Conservation (phyloP, 108 stramenopile genomes). For the Nitzschia sp. region DNA sequence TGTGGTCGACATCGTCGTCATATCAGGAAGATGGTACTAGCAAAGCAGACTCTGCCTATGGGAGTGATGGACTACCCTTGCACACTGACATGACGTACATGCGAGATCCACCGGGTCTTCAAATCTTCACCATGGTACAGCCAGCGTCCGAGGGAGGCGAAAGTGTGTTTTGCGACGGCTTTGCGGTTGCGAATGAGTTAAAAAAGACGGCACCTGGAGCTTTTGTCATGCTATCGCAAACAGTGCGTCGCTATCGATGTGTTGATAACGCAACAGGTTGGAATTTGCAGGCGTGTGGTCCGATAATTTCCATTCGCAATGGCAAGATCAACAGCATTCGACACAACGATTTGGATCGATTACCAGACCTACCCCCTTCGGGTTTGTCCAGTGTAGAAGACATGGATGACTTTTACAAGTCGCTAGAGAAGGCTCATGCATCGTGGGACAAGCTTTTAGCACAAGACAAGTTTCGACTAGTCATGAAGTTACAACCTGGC, state of each 20-base stretch:
- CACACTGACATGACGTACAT: conserved; percentile 88
- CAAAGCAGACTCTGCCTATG: conserved; percentile 84
- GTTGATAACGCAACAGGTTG: conserved; percentile 71
- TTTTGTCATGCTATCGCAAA: conserved; percentile 53
- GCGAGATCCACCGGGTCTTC: conserved; percentile 78
- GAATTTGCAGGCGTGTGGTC: conserved; percentile 75
- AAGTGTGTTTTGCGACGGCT: conserved; percentile 72
- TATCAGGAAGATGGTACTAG: conserved; percentile 54
- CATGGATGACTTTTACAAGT: conserved; percentile 56
- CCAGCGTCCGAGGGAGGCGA: conserved; percentile 63
- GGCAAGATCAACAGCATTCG: conserved; percentile 63
- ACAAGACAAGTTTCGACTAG: conserved; percentile 70
- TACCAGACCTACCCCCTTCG: conserved; percentile 76
- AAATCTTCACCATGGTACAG: conserved; percentile 85
- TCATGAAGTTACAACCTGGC: conserved; percentile 64
- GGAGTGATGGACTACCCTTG: conserved; percentile 67
- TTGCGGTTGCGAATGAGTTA: conserved; percentile 65
- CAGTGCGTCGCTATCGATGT: conserved; percentile 64
- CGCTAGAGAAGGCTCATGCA: conserved; percentile 56
- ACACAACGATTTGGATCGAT: conserved; percentile 85
- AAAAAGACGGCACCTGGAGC: conserved; percentile 49
- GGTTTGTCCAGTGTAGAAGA: conserved; percentile 20
- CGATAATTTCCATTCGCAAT: conserved; percentile 39
- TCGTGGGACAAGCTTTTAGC: conserved; percentile 70
- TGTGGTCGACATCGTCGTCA: conserved; percentile 71